phyloP scores from a whole-genome alignment of 228 moss, liverwort and hornwort species.

The Sphagnum magellanicum region DNA sequence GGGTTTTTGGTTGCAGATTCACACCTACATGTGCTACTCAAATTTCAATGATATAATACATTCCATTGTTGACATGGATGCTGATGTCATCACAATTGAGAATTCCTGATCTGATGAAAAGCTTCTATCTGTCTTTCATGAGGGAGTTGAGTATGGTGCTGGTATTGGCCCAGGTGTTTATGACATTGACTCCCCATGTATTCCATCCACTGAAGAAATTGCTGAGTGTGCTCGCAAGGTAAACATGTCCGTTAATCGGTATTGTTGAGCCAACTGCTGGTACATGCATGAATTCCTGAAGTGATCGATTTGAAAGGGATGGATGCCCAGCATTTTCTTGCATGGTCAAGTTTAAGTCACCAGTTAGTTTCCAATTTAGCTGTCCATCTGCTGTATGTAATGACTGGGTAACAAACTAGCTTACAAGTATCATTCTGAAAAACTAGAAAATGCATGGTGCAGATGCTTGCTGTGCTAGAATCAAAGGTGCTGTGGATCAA shows the following conservation, averaged over 20 bases:
- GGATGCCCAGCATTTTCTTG: no score
- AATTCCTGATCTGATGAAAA: conserved; percentile 95
- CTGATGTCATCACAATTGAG: conserved; percentile 96
- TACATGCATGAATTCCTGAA: no score
- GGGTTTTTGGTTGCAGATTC: conserved; percentile 26
- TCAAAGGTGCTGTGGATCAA: conserved; percentile 88
- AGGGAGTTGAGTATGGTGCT: conserved; percentile 64
- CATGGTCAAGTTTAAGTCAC: no score
- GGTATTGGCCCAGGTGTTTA: conserved; percentile 92
- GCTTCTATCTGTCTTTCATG: conserved; percentile 77
- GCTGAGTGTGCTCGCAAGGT: conserved; percentile 55
- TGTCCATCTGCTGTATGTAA: no score
- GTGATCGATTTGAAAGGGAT: no score
- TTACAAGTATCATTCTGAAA: no score
- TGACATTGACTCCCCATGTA: conserved; percentile 86
- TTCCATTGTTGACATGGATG: conserved; percentile 96
- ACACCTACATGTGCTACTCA: conserved; percentile 76
- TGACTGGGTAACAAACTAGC: no score
- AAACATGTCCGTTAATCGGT: not conserved
- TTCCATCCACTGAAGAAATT: conserved; percentile 76
- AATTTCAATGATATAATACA: conserved; percentile 70
- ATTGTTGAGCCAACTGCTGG: no score
- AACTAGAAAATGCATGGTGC: not conserved
- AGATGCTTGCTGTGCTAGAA: conserved; percentile 39
- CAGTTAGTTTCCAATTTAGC: no score